These are phyloP conservation scores for Cyclanthera cordifolia DNA, from an alignment of 306 rosid genomes.

Conservation along the genomic window DNA sequence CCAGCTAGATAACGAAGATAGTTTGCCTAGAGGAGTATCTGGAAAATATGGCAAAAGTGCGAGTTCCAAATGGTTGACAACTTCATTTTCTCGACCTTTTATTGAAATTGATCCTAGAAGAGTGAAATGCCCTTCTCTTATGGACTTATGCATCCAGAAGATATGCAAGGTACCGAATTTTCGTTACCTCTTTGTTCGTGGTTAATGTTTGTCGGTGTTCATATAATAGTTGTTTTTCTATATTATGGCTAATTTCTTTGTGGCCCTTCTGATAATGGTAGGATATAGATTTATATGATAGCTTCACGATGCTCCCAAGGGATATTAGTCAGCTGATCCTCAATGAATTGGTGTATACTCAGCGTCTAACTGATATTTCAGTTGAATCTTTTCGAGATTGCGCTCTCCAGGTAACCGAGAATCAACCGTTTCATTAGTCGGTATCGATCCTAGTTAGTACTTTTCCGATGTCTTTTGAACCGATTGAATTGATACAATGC, in stretches of 20 bases:
- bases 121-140: slow-evolving; percentile 52
- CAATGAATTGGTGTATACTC: slow-evolving; percentile 53
- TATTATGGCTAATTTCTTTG: slow-evolving; percentile 16
- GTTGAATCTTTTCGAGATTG: slow-evolving; percentile 71
- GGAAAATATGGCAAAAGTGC: slow-evolving; percentile 61
- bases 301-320: slow-evolving; percentile 62
- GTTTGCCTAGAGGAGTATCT: slow-evolving; percentile 31
- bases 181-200: neutral
- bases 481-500: slow-evolving; percentile 11
- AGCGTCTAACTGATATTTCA: slow-evolving; percentile 30
- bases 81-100: slow-evolving; percentile 51
- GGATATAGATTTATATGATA: slow-evolving; percentile 47
- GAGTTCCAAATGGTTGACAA: slow-evolving; percentile 80
- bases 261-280: slow-evolving; percentile 26
- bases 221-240: neutral
- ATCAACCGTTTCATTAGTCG: slow-evolving; percentile 6
- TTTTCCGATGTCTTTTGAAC: neutral
- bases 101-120: slow-evolving; percentile 30
- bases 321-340: slow-evolving; percentile 84
- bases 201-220: neutral
- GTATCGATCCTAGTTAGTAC: neutral
- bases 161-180: slow-evolving; percentile 43
- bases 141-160: slow-evolving; percentile 58
- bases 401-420: slow-evolving; percentile 67
- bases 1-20: slow-evolving; percentile 39